phyloP scores from a whole-genome alignment of 129 eudicot species.

The Flaveria bidentis region DNA sequence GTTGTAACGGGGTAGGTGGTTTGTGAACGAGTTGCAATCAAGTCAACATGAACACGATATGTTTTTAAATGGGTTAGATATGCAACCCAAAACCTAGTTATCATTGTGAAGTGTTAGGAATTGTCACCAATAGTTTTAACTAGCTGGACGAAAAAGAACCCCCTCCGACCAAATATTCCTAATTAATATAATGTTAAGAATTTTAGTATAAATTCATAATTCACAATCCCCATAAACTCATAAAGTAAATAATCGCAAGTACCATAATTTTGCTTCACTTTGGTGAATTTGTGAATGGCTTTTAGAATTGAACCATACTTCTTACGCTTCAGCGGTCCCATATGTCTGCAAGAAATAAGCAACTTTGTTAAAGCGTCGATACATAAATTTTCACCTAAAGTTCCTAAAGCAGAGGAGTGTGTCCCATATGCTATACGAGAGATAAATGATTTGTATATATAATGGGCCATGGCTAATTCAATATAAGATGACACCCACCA shows the following conservation, averaged over 20 bases:
- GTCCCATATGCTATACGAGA: background rate
- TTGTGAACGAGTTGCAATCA: no score
- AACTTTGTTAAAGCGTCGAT: background rate
- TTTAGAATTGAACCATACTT: constrained; percentile 55
- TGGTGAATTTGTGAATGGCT: constrained; percentile 69
- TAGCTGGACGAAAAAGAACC: background rate
- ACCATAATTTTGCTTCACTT: constrained; percentile 85
- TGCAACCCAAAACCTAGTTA: background rate
- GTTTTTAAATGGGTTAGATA: background rate
- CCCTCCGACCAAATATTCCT: background rate
- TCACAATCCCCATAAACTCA: background rate
- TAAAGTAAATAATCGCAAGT: constrained; percentile 16
- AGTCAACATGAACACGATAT: background rate
- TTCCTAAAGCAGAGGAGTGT: background rate
- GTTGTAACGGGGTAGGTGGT: background rate
- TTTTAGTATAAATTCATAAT: background rate
- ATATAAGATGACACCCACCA: background rate
- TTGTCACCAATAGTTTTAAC: background rate
- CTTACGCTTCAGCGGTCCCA: constrained; percentile 66
- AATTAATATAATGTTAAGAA: background rate
- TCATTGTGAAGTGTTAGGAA: background rate
- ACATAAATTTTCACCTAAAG: background rate
- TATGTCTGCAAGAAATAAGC: constrained; percentile 53
- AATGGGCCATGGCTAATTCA: background rate
- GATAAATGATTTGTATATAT: background rate